Evolutionary conservation across 2,329 filamentous ascomycete species (phyloP).

Genomic region (Trichophyton simii): DNA sequence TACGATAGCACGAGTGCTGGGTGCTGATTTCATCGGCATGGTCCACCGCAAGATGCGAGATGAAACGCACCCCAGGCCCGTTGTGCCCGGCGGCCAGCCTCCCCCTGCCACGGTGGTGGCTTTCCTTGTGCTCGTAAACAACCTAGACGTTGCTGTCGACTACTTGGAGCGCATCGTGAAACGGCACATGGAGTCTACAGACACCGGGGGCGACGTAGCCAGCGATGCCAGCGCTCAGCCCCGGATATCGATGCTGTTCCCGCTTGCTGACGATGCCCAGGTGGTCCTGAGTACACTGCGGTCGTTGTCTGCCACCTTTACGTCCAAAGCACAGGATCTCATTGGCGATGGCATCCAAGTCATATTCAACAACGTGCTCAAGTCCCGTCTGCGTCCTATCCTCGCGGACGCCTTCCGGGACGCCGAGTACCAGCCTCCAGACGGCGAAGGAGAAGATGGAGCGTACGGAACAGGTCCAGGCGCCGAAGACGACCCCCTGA

Average conservation of each 20-base stretch:
- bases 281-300: slow-evolving; percentile 58
- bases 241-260: slow-evolving; percentile 54
- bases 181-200: slow-evolving; percentile 43
- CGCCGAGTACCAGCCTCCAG: slow-evolving; percentile 64
- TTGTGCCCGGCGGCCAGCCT: slow-evolving; percentile 66
- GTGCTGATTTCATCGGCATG: slow-evolving; percentile 89
- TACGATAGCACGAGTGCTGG: slow-evolving; percentile 65
- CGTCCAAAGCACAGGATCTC: slow-evolving; percentile 66
- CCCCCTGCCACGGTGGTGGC: slow-evolving; percentile 78
- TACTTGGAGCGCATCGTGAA: slow-evolving; percentile 80
- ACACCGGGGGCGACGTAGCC: slow-evolving; percentile 22
- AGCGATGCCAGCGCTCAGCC: slow-evolving; percentile 20
- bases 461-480: slow-evolving; percentile 22
- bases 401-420: slow-evolving; percentile 84
- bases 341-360: slow-evolving; percentile 74
- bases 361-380: slow-evolving; percentile 76
- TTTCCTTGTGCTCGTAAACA: slow-evolving; percentile 91
- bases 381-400: slow-evolving; percentile 69
- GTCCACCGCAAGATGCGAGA: slow-evolving; percentile 95
- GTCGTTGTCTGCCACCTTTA: slow-evolving; percentile 58
- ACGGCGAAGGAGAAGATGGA: slow-evolving; percentile 38
- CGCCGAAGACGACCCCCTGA: slow-evolving; percentile 17
- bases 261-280: slow-evolving; percentile 61
- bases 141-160: slow-evolving; percentile 80
- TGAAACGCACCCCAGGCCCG: slow-evolving; percentile 75